Base-by-base conservation (phyloP, 2,329 filamentous ascomycete genomes). In the Rhytidhysteron rufulum region DNA sequence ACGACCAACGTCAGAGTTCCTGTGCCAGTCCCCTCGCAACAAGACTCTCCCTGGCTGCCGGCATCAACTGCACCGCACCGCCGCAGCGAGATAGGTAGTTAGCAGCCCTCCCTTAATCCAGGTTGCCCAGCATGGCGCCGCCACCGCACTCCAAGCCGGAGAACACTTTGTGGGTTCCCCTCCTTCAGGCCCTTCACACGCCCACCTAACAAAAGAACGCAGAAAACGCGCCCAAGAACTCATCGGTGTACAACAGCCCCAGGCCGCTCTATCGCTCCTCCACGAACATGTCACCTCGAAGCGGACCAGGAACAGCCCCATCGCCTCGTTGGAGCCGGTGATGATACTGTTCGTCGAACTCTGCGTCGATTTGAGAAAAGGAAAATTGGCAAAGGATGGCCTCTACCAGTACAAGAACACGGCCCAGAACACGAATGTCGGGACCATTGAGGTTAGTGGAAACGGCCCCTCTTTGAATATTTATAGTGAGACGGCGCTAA, bases 401-500 rank as follows among this genome's bases (percentile, higher is more conserved):
- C 79, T 98, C 35, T 98, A 97, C 70, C 93, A 96, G 70, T 98
- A 98, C 80, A 98, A 98, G 79, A 98, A 98, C 70, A 97, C 96
- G 55, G 91, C 90, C 41, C 93, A 98, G 70, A 98, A 98, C 74
- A 95, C 91, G 57, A 97, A 97, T 66, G 89, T 98, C 54, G 89
- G 82, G 57, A 98, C 93, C 47, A 98, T 98, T 67, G 93, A 97
- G 82, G 86, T 88, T 73, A 45, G 66, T 38, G n/a, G 25, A 37
- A 32, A n/a, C 37, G 37, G 7, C 27, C 9, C 8, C 13, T 17
- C n/a, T n/a, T n/a, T n/a, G n/a, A n/a, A n/a, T n/a, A n/a, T n/a
- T n/a, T n/a, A n/a, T n/a, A 32, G 17, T 49, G 36, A 19, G 15
- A 30, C 20, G 15, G 3, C 30, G 25, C 40, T 42, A 22, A 42